A percentile compares a stretch with the other conserved stretches of the same genome.
phyloP scores from a whole-genome alignment of 1,284 basidiomycete species.

The Melanopsichium pennsylvanicum region DNA sequence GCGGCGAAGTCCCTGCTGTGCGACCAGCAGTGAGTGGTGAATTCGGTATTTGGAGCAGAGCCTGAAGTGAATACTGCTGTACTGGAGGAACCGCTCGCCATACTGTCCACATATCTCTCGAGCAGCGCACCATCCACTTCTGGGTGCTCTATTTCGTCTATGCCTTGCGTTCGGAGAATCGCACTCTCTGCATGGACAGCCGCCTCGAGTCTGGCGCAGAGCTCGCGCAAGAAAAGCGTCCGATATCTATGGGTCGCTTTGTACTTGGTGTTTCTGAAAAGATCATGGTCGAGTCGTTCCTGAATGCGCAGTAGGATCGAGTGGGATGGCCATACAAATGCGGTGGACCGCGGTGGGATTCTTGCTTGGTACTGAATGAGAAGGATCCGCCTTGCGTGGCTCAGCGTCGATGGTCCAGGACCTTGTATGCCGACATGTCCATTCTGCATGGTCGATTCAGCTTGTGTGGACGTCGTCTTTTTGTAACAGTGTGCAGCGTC shows the following conservation, averaged over 20 bases:
- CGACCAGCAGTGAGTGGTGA: constrained; percentile 35
- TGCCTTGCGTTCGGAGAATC: constrained; percentile 11
- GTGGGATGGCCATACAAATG: constrained; percentile 34
- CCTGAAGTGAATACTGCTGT: neutral
- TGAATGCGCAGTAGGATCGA: constrained; percentile 26
- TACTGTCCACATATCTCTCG: constrained; percentile 32
- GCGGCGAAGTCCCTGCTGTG: neutral
- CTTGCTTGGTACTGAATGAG: constrained; percentile 43
- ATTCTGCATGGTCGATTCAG: no score
- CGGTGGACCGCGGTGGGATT: constrained; percentile 24
- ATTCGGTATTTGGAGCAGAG: constrained; percentile 23
- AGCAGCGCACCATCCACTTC: constrained; percentile 41
- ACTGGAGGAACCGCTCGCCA: constrained; percentile 13
- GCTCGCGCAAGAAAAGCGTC: constrained; percentile 35
- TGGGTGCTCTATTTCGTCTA: constrained; percentile 36
- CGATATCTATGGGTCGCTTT: constrained; percentile 27
- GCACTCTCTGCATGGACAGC: constrained; percentile 31
- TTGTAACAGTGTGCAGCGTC: no score
- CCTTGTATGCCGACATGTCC: neutral
- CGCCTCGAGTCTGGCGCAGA: constrained; percentile 31
- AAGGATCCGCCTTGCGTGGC: constrained; percentile 20
- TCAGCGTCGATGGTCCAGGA: constrained; percentile 27
- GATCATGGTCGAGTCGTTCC: constrained; percentile 20
- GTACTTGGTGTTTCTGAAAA: constrained; percentile 10
- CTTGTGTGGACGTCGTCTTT: no score